Percentiles rank a stretch among this genome's conserved stretches.
Evolutionary conservation across 2,329 filamentous ascomycete species (phyloP).

Genomic region (Calonectria honghensis): DNA sequence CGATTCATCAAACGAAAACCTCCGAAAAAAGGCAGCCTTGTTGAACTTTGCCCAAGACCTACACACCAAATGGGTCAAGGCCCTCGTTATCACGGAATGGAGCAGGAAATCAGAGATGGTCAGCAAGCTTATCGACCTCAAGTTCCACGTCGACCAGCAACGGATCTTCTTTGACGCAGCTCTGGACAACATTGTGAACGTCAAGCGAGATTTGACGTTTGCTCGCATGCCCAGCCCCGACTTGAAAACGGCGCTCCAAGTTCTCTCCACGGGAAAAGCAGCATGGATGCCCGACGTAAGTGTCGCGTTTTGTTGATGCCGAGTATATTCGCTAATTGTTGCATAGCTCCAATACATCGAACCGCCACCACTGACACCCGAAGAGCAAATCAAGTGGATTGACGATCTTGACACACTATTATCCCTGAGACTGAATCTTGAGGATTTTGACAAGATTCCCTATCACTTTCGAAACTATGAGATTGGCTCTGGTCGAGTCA

Average conservation of each 20-base stretch:
- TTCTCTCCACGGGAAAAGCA: conserved; percentile 86
- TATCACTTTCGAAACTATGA: conserved; percentile 84
- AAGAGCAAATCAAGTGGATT: conserved; percentile 83
- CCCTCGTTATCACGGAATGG: conserved; percentile 94
- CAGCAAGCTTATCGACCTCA: conserved; percentile 91
- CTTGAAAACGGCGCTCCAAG: conserved; percentile 89
- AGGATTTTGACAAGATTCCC: conserved; percentile 86
- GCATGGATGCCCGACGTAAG: conserved; percentile 86
- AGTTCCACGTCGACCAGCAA: conserved; percentile 81
- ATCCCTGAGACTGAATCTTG: conserved; percentile 87
- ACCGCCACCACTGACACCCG: conserved; percentile 80
- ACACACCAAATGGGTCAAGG: conserved; percentile 93
- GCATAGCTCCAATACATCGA: conserved; percentile 84
- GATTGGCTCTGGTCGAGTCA: conserved; percentile 90
- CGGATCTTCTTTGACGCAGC: conserved; percentile 76
- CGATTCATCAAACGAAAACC: conserved; percentile 78
- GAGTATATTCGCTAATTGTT: conserved; percentile 57
- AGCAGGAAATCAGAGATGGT: conserved; percentile 86
- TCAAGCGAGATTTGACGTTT: conserved; percentile 82
- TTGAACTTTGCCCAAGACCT: conserved; percentile 86
- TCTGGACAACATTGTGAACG: conserved; percentile 78
- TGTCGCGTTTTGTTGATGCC: conserved; percentile 42
- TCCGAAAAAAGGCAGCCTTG: conserved; percentile 84
- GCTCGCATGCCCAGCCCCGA: conserved; percentile 92
- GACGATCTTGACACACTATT: conserved; percentile 89